Evolutionary conservation across 345 rosid genomes (phyloP), one percentile per base, ranked within the genome.

Genomic region (Anacardium occidentale): DNA sequence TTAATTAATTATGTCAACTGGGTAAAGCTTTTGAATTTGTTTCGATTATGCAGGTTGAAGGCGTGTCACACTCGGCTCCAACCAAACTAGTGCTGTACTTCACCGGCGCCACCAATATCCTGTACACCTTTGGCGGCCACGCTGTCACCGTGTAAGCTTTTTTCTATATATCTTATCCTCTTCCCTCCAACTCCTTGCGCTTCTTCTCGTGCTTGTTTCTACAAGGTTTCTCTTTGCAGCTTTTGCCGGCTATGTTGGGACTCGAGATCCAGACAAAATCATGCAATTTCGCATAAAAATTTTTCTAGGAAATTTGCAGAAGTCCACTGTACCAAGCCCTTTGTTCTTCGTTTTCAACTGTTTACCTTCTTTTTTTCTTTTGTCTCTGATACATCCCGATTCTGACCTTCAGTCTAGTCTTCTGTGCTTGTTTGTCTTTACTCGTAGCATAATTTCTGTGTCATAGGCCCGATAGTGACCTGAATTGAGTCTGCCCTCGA

Each of bases 21-120:
- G n/a, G n/a, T n/a, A n/a, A 15, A 59, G 10, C 42, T 10, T 2
- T 14, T 0, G 34, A 59, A 44, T 2, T 64, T 48, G 22, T 21
- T 34, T 60, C 63, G 32, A 45, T 44, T 22, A 21, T 24, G 24
- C 72, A 93, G 98, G 80, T 5, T 6, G 90, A 84, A 52, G 91
- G 86, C 18, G 99, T 90, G 62, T 78, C 70, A 13, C 99, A 93
- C 74, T 29, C 90, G 12, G 99, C 87, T 65, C 97, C 99, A 48
- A 83, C 86, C 25, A 84, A 87, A 87, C 64, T 91, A 24, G 98
- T 95, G 75, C 90, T 93, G n/a, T 95, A 95, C 86, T 95, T 95
- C 84, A 93, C 99, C 68, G 99, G 99, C 70, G 98, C 99, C 75
- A 95, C 99, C 78, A 95, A 95, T 82, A 88, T 95, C 26, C 89